Evolutionary conservation across 1,139 yeast species (phyloP).

Genomic region (Kodamaea alishanica): DNA sequence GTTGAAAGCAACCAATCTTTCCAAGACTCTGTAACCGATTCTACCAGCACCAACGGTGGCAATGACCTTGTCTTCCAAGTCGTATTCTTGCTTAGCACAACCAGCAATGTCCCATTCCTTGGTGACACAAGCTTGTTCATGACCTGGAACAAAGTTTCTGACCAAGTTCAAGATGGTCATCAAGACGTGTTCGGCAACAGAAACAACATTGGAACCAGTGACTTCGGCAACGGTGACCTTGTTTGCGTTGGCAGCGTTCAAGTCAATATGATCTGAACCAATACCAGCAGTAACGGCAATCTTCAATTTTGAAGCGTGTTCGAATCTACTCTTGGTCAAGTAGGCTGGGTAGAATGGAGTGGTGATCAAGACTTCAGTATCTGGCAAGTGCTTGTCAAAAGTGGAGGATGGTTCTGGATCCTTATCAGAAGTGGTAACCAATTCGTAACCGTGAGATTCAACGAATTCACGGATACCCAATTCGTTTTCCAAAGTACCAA

Average conservation of each 20-base stretch:
- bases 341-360: conserved; percentile 87
- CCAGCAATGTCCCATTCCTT: conserved; percentile 80
- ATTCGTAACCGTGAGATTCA: conserved; percentile 63
- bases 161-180: conserved; percentile 72
- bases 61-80: conserved; percentile 70
- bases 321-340: conserved; percentile 62
- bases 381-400: conserved; percentile 63
- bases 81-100: conserved; percentile 69
- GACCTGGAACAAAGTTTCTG: conserved; percentile 77
- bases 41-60: conserved; percentile 84
- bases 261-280: conserved; percentile 79
- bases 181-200: conserved; percentile 79
- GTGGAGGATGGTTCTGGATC: conserved; percentile 57
- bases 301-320: conserved; percentile 70
- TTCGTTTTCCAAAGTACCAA: conserved; percentile 75
- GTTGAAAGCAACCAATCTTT: conserved; percentile 69
- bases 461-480: conserved; percentile 66
- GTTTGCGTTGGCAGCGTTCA: conserved; percentile 64
- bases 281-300: conserved; percentile 78
- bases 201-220: conserved; percentile 76
- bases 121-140: conserved; percentile 52
- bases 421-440: conserved; percentile 64
- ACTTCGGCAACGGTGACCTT: conserved; percentile 71
- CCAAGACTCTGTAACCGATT: conserved; percentile 74
- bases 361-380: conserved; percentile 73